Evolutionary conservation across 768 basidiomycete genomes (phyloP).

Genomic region (Candolleomyces aberdarensis): DNA sequence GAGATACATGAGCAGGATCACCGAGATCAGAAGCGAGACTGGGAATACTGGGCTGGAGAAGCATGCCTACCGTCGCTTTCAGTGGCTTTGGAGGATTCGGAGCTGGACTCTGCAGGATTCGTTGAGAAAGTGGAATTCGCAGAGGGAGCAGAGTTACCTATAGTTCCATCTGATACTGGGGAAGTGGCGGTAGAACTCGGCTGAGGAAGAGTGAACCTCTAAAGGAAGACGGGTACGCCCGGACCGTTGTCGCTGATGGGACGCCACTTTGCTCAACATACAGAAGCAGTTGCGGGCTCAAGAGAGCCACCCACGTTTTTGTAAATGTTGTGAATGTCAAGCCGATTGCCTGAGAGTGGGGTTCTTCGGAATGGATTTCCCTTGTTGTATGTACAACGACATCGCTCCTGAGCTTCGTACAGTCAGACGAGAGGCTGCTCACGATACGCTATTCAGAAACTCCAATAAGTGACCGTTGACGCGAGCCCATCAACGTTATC

Average conservation of each 20-base stretch:
- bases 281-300: neutral
- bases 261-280: too few relatives aligned
- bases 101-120: neutral
- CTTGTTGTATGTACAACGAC: too few relatives aligned
- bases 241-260: neutral
- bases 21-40: neutral
- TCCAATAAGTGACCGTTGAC: constrained; percentile 49
- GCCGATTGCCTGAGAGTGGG: neutral
- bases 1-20: neutral
- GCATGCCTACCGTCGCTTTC: neutral
- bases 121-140: neutral
- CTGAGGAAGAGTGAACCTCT: neutral
- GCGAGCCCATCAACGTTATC: constrained; percentile 56
- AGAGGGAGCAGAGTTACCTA: neutral
- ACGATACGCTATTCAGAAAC: neutral
- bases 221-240: constrained; percentile 4
- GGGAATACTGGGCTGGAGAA: neutral
- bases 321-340: neutral
- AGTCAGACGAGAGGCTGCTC: too few relatives aligned
- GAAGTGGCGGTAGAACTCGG: neutral
- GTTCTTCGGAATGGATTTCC: neutral
- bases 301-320: neutral
- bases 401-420: too few relatives aligned
- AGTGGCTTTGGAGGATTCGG: neutral
- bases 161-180: neutral